A percentile compares a stretch with the other conserved stretches of the same genome.
Conservation (phyloP, 2,329 filamentous ascomycete genomes). For the Colletotrichum simmondsii region DNA sequence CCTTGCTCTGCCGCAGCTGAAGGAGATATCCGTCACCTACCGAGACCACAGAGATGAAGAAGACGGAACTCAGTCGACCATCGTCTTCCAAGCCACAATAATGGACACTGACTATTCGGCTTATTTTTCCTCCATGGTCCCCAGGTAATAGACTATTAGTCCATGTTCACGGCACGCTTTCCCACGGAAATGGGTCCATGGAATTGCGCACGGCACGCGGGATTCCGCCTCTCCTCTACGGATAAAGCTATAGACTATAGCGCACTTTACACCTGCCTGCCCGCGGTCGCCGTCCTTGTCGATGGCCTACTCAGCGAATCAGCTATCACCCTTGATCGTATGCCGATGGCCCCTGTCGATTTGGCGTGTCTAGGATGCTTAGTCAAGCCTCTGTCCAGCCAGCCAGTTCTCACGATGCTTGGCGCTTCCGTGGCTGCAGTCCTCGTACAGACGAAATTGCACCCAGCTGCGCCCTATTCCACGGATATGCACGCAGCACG, state of each 20-base stretch:
- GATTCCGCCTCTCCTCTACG: neutral
- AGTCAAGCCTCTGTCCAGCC: conserved; percentile 3
- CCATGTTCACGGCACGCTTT: neutral
- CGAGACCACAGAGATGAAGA: neutral
- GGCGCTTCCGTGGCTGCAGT: conserved; percentile 17
- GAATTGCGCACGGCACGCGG: conserved; percentile 2
- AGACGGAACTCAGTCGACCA: neutral
- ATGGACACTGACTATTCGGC: neutral
- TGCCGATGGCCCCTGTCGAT: neutral
- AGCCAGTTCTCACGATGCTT: conserved; percentile 22
- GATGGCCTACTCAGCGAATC: neutral
- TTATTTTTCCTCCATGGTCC: neutral
- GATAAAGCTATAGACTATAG: neutral
- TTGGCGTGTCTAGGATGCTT: conserved; percentile 4
- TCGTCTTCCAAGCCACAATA: neutral
- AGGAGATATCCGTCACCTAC: neutral
- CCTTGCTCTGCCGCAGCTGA: neutral
- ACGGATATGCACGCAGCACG: conserved; percentile 3
- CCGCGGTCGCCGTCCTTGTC: neutral
- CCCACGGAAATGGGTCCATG: neutral
- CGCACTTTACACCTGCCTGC: neutral
- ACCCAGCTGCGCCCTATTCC: conserved; percentile 15
- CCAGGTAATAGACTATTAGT: neutral
- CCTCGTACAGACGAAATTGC: conserved; percentile 32
- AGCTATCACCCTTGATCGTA: no score